Evolutionary conservation across 306 rosid genomes (phyloP), one percentile per base, ranked within the genome.

Genomic region (Trifolium dubium): DNA sequence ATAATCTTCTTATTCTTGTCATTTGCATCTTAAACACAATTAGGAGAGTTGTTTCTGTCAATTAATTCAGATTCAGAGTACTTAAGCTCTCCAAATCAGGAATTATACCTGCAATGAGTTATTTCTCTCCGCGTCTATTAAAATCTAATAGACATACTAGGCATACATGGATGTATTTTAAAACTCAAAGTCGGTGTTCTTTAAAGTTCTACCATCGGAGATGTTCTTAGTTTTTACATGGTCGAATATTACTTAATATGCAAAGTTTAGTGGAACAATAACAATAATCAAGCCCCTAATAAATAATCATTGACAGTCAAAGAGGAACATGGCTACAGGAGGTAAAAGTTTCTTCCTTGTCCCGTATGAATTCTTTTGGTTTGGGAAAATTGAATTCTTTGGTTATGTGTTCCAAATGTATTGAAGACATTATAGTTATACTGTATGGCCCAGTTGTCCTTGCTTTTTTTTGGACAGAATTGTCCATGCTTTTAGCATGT

Each of bases 401-500:
- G 39, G 6, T 61, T 72, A 2, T 69, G 65, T 46, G 64, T 64
- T 64, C 6, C n/a, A 75, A 58, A 43, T 31, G 69, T 65, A 28
- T 23, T 43, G 44, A n/a, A 23, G 69, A 49, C 77, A 55, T 69
- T 43, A 31, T 31, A 60, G 65, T 31, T 59, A 31, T 59, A 30
- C 41, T 30, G 6, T 60, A n/a, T 60, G 65, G 40, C 65, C 65
- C 40, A 31, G 12, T 14, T 60, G 65, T 31, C 58, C 29, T 62
- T 62, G 10, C n/a, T 35, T 63, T 8, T 8, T 8, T 15, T 5
- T 13, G 31, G 32, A 62, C 29, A 69, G 68, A 63, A 46, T 62
- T 69, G 73, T 55, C 80, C 19, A 31, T 60, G 39, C 12, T 60
- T 51, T 80, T 64, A 50, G 74, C 77, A 64, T 44, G 43, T 65